Conservation (phyloP, 2,329 filamentous ascomycete genomes). For the Cercospora janseana region DNA sequence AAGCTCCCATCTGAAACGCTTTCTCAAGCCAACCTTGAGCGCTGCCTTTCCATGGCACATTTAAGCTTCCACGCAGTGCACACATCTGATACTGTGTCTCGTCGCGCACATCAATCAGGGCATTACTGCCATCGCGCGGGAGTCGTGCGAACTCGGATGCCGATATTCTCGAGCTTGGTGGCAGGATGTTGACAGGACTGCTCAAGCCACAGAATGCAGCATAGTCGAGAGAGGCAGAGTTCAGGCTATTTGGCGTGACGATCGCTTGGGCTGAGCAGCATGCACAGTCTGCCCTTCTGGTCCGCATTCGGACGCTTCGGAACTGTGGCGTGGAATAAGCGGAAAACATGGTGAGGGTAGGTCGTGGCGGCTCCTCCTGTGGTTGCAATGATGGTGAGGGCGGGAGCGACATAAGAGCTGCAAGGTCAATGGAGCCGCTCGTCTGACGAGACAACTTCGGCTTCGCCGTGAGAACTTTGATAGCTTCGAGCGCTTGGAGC, state of each 20-base stretch:
- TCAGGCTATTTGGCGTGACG: slow-evolving; percentile 62
- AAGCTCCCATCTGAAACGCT: slow-evolving; percentile 26
- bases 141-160: slow-evolving; percentile 57
- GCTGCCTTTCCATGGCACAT: slow-evolving; percentile 64
- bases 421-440: slow-evolving; percentile 12
- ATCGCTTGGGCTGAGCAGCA: slow-evolving; percentile 67
- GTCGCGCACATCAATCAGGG: slow-evolving; percentile 81
- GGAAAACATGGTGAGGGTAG: slow-evolving; percentile 55
- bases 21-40: slow-evolving; percentile 35
- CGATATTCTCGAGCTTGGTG: slow-evolving; percentile 65
- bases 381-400: slow-evolving; percentile 24
- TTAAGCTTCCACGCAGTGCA: slow-evolving; percentile 71
- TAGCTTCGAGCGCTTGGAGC: slow-evolving; percentile 82
- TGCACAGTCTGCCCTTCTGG: slow-evolving; percentile 67
- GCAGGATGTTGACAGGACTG: slow-evolving; percentile 56
- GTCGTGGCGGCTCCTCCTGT: slow-evolving; percentile 32
- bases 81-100: slow-evolving; percentile 81
- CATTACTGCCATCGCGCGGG: slow-evolving; percentile 42
- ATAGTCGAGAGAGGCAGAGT: slow-evolving; percentile 62
- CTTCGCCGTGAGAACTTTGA: slow-evolving; percentile 70
- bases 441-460: slow-evolving; percentile 17
- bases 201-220: slow-evolving; percentile 76
- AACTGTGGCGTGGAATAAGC: slow-evolving; percentile 59
- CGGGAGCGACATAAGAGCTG: slow-evolving; percentile 20
- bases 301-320: slow-evolving; percentile 70